These are phyloP conservation scores for Chaetomium globosum DNA, from an alignment of 2,329 filamentous ascomycete genomes.

Conservation along the genomic window DNA sequence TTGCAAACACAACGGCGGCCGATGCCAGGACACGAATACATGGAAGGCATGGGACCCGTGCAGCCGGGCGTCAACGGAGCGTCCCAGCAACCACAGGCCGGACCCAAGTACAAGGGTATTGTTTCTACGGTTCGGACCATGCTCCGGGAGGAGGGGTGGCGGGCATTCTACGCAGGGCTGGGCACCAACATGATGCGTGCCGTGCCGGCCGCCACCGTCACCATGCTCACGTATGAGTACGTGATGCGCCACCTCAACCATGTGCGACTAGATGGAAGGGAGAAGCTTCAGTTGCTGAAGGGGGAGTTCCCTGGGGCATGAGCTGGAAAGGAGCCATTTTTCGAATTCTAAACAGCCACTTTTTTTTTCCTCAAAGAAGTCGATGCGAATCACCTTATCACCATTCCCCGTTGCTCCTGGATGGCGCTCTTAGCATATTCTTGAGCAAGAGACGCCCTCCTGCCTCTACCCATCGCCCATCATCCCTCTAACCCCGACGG, in stretches of 20 bases:
- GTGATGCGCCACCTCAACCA: slow-evolving; percentile 58
- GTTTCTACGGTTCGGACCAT: slow-evolving; percentile 82
- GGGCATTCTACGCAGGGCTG: slow-evolving; percentile 95
- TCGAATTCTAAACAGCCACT: not conserved
- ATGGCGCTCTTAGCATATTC: too few relatives aligned
- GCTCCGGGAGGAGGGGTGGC: slow-evolving; percentile 87
- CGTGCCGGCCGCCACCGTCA: slow-evolving; percentile 92
- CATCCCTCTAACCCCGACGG: not conserved
- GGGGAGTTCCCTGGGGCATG: not conserved
- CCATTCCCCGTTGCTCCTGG: not conserved
- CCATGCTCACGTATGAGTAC: slow-evolving; percentile 95
- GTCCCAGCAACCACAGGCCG: slow-evolving; percentile 38
- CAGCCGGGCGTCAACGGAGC: slow-evolving; percentile 52
- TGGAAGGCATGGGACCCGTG: slow-evolving; percentile 53
- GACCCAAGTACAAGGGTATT: slow-evolving; percentile 73
- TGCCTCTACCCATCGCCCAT: not conserved
- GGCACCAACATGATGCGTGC: slow-evolving; percentile 97
- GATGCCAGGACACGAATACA: slow-evolving; percentile 56
- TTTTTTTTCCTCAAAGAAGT: slow-evolving; percentile 5
- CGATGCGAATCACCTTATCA: slow-evolving; percentile 12
- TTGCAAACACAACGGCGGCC: slow-evolving; percentile 89
- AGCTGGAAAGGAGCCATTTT: not conserved
- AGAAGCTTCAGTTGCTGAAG: slow-evolving; percentile 37
- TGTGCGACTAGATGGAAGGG: slow-evolving; percentile 46
- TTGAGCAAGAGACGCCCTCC: not conserved